A percentile compares a stretch with the other conserved stretches of the same genome.
Conservation (phyloP, 352 stramenopile genomes). For the Phytophthora multivora region DNA sequence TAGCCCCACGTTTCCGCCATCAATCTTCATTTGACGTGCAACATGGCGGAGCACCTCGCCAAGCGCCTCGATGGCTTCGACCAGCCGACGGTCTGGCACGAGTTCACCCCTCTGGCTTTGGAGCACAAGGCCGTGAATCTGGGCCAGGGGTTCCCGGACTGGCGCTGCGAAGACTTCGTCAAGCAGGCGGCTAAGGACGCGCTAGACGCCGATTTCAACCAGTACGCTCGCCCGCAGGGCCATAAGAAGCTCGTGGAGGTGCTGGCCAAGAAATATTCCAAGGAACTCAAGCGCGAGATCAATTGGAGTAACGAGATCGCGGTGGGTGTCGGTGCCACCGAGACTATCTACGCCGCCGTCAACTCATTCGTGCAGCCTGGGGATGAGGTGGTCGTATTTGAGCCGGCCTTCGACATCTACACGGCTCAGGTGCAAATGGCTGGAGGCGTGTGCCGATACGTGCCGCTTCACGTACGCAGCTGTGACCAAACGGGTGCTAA, state of each 20-base stretch:
- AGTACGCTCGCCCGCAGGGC: slow-evolving; percentile 94
- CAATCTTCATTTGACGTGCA: slow-evolving; percentile 17
- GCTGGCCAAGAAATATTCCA: slow-evolving; percentile 92
- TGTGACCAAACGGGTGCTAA: slow-evolving; percentile 40
- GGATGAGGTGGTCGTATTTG: slow-evolving; percentile 97
- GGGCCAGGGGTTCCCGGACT: slow-evolving; percentile 94
- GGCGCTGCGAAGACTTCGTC: slow-evolving; percentile 94
- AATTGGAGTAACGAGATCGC: slow-evolving; percentile 93
- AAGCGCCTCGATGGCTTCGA: slow-evolving; percentile 74
- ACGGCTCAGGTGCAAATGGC: slow-evolving; percentile 88
- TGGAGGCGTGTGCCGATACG: slow-evolving; percentile 76
- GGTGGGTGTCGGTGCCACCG: slow-evolving; percentile 93
- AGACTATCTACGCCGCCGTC: slow-evolving; percentile 95
- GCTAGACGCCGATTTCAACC: slow-evolving; percentile 93
- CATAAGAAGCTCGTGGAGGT: slow-evolving; percentile 80
- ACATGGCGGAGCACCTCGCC: slow-evolving; percentile 67
- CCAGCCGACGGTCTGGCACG: slow-evolving; percentile 83
- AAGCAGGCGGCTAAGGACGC: slow-evolving; percentile 93
- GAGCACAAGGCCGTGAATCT: slow-evolving; percentile 93
- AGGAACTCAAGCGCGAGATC: slow-evolving; percentile 84
- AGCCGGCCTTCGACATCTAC: slow-evolving; percentile 99
- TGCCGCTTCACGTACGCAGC: slow-evolving; percentile 74
- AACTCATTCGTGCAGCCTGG: slow-evolving; percentile 92
- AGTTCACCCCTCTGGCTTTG: slow-evolving; percentile 89
- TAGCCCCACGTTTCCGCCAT: slow-evolving; percentile 6